Evolutionary conservation across 352 stramenopile genomes (phyloP).

Genomic region (Phytopythium delawarense): DNA sequence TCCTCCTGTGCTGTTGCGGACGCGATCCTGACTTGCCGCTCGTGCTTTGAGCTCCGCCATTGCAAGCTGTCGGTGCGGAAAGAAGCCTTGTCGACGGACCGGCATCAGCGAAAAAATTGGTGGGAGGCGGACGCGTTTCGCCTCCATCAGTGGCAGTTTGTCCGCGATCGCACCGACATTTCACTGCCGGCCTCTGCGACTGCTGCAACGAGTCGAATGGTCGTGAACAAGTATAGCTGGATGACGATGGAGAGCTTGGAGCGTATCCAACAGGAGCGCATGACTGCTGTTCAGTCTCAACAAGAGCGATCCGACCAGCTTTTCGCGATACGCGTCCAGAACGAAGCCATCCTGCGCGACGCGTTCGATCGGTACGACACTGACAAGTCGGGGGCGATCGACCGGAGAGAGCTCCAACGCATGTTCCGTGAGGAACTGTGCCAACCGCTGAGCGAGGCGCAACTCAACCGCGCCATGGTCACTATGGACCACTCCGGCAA

Average conservation of each 20-base stretch:
- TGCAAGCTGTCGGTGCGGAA: neutral
- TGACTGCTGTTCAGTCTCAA: slow-evolving; percentile 8
- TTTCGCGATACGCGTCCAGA: slow-evolving; percentile 26
- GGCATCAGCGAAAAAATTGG: slow-evolving; percentile 11
- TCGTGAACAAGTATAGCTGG: slow-evolving; percentile 28
- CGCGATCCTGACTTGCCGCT: slow-evolving; percentile 3
- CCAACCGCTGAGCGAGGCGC: slow-evolving; percentile 27
- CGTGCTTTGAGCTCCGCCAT: slow-evolving; percentile 28
- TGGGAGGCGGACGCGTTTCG: slow-evolving; percentile 22
- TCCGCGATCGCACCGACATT: neutral
- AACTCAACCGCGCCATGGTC: slow-evolving; percentile 27
- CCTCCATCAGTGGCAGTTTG: slow-evolving; percentile 17
- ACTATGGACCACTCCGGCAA: slow-evolving; percentile 42
- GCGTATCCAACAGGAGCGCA: neutral
- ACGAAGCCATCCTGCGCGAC: slow-evolving; percentile 39
- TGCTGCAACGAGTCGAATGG: neutral
- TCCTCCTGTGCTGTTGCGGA: neutral
- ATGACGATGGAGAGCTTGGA: slow-evolving; percentile 7
- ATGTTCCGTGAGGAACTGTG: slow-evolving; percentile 50
- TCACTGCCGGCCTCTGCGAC: too few relatives aligned
- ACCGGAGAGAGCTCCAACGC: slow-evolving; percentile 25
- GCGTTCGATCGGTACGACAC: slow-evolving; percentile 40
- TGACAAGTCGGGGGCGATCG: slow-evolving; percentile 35
- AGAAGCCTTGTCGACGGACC: neutral
- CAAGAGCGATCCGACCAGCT: slow-evolving; percentile 22